Evolutionary conservation across 129 eudicot species (phyloP).

Genomic region (Chrysanthemum makinoi): DNA sequence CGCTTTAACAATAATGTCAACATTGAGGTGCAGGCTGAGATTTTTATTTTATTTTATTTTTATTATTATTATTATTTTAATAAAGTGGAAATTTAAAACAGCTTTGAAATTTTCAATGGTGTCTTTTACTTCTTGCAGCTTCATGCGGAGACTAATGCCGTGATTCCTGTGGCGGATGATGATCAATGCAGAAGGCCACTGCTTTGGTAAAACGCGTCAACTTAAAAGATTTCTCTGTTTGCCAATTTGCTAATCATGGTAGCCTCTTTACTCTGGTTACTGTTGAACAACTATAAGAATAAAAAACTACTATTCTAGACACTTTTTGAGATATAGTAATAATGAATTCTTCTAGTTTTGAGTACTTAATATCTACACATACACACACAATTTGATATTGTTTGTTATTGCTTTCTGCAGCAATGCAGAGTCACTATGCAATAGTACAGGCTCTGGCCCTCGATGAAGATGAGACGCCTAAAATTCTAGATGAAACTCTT

Average conservation of each 20-base stretch:
- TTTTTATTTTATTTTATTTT: too few relatives aligned
- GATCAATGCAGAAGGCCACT: slow-evolving; percentile 67
- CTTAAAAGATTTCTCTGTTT: slow-evolving; percentile 82
- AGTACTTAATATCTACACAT: background rate
- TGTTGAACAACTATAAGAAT: background rate
- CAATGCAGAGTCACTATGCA: slow-evolving; percentile 95
- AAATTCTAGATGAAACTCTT: slow-evolving; percentile 80
- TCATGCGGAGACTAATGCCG: slow-evolving; percentile 49
- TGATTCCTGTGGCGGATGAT: slow-evolving; percentile 61
- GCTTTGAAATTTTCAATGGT: background rate
- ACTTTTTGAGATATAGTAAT: background rate
- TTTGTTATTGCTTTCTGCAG: slow-evolving; percentile 36
- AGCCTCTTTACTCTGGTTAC: slow-evolving; percentile 17
- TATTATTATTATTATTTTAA: too few relatives aligned
- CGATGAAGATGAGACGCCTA: slow-evolving; percentile 96
- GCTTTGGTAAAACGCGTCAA: slow-evolving; percentile 75
- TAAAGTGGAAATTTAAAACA: too few relatives aligned
- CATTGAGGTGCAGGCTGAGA: slow-evolving; percentile 66
- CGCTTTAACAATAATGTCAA: background rate
- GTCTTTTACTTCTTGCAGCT: slow-evolving; percentile 45
- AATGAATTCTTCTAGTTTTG: background rate
- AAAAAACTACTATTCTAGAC: background rate
- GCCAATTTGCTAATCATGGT: slow-evolving; percentile 98
- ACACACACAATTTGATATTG: background rate
- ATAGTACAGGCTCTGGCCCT: slow-evolving; percentile 89